Conservation (phyloP, 805 yeast genomes). For the Metschnikowia drakensbergensis region DNA sequence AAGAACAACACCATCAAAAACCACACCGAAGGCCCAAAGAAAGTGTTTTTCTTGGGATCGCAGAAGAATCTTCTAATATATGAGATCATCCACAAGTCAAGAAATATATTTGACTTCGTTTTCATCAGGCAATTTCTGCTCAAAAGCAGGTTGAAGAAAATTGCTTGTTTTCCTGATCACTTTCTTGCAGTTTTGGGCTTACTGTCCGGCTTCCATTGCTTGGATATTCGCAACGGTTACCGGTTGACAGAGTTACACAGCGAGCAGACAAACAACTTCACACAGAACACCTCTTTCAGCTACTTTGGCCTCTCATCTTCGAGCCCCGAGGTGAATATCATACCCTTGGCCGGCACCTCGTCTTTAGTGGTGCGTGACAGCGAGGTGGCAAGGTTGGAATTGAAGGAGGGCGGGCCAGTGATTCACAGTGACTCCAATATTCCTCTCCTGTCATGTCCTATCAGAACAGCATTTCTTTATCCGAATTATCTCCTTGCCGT, state of each 20-base stretch:
- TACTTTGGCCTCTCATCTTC: constrained; percentile 36
- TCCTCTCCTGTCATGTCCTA: constrained; percentile 25
- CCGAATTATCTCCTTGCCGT: constrained; percentile 34
- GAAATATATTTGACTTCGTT: constrained; percentile 29
- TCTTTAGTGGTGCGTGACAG: constrained; percentile 33
- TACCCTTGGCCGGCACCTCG: constrained; percentile 11
- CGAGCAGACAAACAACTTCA: constrained; percentile 19
- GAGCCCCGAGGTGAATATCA: constrained; percentile 26
- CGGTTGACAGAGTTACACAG: constrained; percentile 16
- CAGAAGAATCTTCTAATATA: constrained; percentile 30
- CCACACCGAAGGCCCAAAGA: neutral
- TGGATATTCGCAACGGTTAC: constrained; percentile 23
- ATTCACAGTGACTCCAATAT: constrained; percentile 19
- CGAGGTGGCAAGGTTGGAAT: constrained; percentile 21
- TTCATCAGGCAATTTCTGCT: constrained; percentile 23
- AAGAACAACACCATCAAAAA: neutral
- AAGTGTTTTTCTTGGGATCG: constrained; percentile 25
- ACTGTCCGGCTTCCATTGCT: constrained; percentile 23
- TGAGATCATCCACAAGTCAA: constrained; percentile 25
- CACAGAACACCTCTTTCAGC: constrained; percentile 29
- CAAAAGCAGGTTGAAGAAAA: constrained; percentile 29
- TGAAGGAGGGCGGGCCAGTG: constrained; percentile 7
- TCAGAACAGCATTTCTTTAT: constrained; percentile 22
- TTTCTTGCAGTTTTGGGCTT: constrained; percentile 18
- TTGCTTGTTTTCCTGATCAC: constrained; percentile 14